Evolutionary conservation across 2,329 filamentous ascomycete species (phyloP).

Genomic region (Pseudopyricularia javanii): DNA sequence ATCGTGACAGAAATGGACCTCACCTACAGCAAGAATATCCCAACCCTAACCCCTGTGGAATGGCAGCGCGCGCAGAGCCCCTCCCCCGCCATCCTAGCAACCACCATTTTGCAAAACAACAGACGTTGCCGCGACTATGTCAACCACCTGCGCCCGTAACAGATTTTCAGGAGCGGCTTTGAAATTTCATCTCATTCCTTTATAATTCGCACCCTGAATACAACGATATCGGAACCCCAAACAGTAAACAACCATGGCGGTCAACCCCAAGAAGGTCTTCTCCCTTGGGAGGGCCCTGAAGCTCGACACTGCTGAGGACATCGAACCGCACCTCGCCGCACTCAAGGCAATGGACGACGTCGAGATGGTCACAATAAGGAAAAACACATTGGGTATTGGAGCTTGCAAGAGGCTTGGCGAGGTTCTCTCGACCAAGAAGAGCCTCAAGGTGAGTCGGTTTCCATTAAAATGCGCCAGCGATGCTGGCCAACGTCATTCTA

Average conservation of each 20-base stretch:
- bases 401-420: constrained; percentile 78
- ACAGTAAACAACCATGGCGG: not conserved
- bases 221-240: not conserved
- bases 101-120: not conserved
- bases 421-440: constrained; percentile 74
- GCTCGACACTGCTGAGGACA: constrained; percentile 77
- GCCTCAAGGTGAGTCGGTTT: constrained; percentile 48
- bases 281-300: constrained; percentile 83
- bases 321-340: constrained; percentile 70
- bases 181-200: too few relatives aligned
- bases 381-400: constrained; percentile 85
- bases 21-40: too few relatives aligned
- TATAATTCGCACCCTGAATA: too few relatives aligned
- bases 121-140: not conserved
- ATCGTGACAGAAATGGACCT: too few relatives aligned
- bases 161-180: too few relatives aligned
- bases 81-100: not conserved
- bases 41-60: not conserved
- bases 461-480: constrained; percentile 2
- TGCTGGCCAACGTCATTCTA: not conserved
- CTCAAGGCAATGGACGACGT: constrained; percentile 61
- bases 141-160: too few relatives aligned
- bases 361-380: constrained; percentile 75
- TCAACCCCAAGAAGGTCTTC: constrained; percentile 48
- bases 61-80: not conserved